Evolutionary conservation across 768 basidiomycete species (phyloP).

Genomic region (Suillus decipiens): DNA sequence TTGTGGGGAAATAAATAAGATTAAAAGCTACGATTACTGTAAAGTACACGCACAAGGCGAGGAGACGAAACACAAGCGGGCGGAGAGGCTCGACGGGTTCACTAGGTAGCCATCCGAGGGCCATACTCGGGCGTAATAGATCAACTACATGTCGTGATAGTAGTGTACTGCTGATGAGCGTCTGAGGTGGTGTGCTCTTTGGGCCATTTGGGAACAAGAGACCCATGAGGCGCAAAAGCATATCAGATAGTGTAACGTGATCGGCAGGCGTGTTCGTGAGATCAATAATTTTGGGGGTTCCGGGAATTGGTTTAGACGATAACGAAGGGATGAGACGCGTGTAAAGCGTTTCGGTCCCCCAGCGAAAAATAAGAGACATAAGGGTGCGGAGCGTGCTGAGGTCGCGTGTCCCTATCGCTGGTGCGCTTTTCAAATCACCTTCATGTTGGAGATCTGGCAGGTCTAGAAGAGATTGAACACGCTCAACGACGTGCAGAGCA

Average conservation of each 20-base stretch:
- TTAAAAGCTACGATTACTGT: neutral
- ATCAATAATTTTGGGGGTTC: slow-evolving; percentile 43
- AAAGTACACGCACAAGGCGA: slow-evolving; percentile 57
- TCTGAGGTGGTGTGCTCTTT: slow-evolving; percentile 52
- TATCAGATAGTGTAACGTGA: slow-evolving; percentile 43
- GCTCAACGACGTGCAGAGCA: slow-evolving; percentile 50
- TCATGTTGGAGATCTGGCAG: slow-evolving; percentile 1
- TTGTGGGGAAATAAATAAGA: slow-evolving; percentile 11
- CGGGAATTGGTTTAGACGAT: slow-evolving; percentile 32
- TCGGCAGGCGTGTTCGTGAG: slow-evolving; percentile 44
- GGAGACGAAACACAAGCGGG: slow-evolving; percentile 53
- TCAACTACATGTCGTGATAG: slow-evolving; percentile 60
- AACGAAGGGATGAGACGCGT: slow-evolving; percentile 42
- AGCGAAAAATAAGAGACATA: slow-evolving; percentile 68
- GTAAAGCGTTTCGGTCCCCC: slow-evolving; percentile 64
- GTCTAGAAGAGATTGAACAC: slow-evolving; percentile 47
- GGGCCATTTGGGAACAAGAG: slow-evolving; percentile 57
- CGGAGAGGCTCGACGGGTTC: slow-evolving; percentile 50
- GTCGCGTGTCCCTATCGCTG: slow-evolving; percentile 65
- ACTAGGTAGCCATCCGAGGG: slow-evolving; percentile 72
- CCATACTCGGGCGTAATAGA: slow-evolving; percentile 58
- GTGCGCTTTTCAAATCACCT: slow-evolving; percentile 2
- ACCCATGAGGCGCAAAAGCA: slow-evolving; percentile 45
- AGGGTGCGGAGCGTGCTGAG: slow-evolving; percentile 61
- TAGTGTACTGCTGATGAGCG: slow-evolving; percentile 58